A percentile compares a stretch with the other conserved stretches of the same genome.
These are phyloP conservation scores for Closterium sp. DNA, from an alignment of 139 green algal species.

Conservation along the genomic window DNA sequence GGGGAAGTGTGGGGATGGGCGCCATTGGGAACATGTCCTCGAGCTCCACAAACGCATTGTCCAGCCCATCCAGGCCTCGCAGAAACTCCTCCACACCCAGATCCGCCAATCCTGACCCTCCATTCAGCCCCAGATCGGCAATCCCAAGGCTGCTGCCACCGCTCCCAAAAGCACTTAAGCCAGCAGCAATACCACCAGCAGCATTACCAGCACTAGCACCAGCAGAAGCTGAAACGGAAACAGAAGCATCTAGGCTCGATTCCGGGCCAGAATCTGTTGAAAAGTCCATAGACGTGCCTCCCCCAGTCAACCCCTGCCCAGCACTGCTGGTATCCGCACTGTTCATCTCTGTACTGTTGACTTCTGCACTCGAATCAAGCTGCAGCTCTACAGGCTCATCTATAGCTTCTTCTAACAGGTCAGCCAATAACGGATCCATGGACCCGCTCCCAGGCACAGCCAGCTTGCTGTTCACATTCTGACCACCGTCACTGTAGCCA, in stretches of 20 bases:
- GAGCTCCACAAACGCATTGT: slow-evolving; percentile 23
- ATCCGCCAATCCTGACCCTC: not conserved
- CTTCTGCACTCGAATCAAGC: not conserved
- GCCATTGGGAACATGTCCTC: slow-evolving; percentile 11
- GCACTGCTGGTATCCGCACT: not conserved
- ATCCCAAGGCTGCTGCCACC: too few relatives aligned
- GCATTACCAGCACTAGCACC: too few relatives aligned
- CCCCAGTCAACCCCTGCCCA: not conserved
- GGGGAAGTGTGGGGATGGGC: not conserved
- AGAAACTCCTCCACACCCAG: slow-evolving; percentile 31
- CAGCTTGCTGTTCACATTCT: not conserved
- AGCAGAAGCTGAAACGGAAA: too few relatives aligned
- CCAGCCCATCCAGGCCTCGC: slow-evolving; percentile 20
- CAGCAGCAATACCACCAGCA: too few relatives aligned
- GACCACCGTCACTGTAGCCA: not conserved
- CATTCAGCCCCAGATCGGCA: not conserved
- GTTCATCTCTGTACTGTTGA: not conserved
- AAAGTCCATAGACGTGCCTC: not conserved
- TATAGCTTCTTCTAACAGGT: not conserved
- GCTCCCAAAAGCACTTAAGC: too few relatives aligned
- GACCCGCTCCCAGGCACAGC: not conserved
- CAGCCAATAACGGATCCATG: not conserved
- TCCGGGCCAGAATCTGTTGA: not conserved
- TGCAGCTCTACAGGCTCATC: not conserved
- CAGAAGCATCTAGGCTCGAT: too few relatives aligned